Evolutionary conservation across 2,329 filamentous ascomycete genomes (phyloP).

Genomic region (Grosmannia penicillata): DNA sequence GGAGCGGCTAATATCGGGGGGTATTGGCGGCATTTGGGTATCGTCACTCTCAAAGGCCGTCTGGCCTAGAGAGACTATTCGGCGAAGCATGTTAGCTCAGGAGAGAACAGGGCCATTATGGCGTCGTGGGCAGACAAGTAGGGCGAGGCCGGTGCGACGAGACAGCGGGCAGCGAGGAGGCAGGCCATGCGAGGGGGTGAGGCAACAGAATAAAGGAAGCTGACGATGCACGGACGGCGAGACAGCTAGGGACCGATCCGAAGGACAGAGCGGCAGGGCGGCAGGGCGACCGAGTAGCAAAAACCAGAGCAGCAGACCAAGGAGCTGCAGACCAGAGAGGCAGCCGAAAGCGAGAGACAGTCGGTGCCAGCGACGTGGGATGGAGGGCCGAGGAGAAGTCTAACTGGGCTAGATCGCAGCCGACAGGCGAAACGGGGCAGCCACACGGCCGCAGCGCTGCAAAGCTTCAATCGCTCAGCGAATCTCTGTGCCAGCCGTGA

Average conservation of each 20-base stretch:
- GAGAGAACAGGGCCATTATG: not conserved
- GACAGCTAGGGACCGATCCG: too few relatives aligned
- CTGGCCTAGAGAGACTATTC: conserved; percentile 28
- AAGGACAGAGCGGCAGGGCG: too few relatives aligned
- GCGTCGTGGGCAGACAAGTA: not conserved
- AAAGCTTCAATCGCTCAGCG: not conserved
- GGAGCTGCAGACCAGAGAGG: not conserved
- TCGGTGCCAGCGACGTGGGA: not conserved
- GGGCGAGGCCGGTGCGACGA: not conserved
- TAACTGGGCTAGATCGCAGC: conserved; percentile 2
- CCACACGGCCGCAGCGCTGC: not conserved
- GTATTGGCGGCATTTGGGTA: conserved; percentile 44
- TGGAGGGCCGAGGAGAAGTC: conserved; percentile 2
- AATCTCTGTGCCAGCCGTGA: not conserved
- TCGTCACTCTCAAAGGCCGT: conserved; percentile 26
- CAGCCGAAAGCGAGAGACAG: not conserved
- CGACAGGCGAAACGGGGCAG: not conserved
- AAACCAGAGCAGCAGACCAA: not conserved
- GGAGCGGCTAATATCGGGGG: conserved; percentile 39
- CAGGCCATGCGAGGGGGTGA: too few relatives aligned
- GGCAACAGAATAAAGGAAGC: too few relatives aligned
- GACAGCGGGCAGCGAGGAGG: not conserved
- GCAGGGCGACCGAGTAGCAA: not conserved
- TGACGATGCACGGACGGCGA: too few relatives aligned
- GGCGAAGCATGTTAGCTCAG: conserved; percentile 25